phyloP scores from a whole-genome alignment of 139 green algal species.

The Raphidocelis subcapitata region DNA sequence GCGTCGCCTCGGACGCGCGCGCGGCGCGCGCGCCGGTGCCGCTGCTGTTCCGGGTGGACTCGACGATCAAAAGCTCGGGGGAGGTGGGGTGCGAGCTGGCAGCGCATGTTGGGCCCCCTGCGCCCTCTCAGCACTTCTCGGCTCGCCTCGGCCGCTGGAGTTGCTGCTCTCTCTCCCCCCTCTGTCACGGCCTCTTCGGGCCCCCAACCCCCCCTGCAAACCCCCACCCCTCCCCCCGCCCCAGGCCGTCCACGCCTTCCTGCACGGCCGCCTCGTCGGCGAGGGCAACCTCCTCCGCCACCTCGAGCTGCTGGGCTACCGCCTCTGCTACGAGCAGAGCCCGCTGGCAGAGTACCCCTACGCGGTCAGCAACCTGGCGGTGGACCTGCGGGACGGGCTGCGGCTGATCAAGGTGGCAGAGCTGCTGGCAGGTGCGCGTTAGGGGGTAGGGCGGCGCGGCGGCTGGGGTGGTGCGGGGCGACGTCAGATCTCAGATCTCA shows the following conservation, averaged over 20 bases:
- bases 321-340: slow-evolving; percentile 61
- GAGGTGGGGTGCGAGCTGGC: too few relatives aligned
- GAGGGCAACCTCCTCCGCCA: slow-evolving; percentile 73
- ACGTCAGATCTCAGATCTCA: neutral
- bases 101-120: too few relatives aligned
- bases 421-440: slow-evolving; percentile 48
- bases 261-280: slow-evolving; percentile 63
- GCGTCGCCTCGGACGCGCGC: slow-evolving; percentile 12
- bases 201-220: neutral
- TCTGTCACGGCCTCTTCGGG: too few relatives aligned
- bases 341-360: slow-evolving; percentile 68
- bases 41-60: slow-evolving; percentile 54
- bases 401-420: slow-evolving; percentile 69
- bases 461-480: neutral
- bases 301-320: slow-evolving; percentile 69
- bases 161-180: too few relatives aligned
- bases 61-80: slow-evolving; percentile 56
- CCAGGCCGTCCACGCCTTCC: slow-evolving; percentile 58
- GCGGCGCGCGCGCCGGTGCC: slow-evolving; percentile 37
- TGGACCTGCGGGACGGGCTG: slow-evolving; percentile 75
- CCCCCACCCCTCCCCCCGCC: neutral
- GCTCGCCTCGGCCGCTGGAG: too few relatives aligned
- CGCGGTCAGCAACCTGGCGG: slow-evolving; percentile 50
- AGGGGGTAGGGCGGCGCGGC: neutral
- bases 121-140: too few relatives aligned